Conservation (phyloP, 2,329 filamentous ascomycete species). For the Aureobasidium lini region DNA sequence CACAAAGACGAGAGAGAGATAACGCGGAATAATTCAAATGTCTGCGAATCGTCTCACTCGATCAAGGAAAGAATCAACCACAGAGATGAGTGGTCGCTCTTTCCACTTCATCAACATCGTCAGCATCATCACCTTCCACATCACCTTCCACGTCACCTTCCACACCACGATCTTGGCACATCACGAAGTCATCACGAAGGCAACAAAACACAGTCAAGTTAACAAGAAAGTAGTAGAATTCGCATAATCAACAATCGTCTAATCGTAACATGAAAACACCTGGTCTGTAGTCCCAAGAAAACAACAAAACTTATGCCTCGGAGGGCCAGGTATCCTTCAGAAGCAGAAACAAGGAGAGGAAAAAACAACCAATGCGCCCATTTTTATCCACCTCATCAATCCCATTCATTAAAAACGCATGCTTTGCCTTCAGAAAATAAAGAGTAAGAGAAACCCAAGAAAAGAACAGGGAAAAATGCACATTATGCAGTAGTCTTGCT, state of each 20-base stretch:
- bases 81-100: slow-evolving; percentile 45
- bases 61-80: no score
- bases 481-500: neutral
- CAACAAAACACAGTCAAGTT: neutral
- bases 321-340: neutral
- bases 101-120: neutral
- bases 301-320: neutral
- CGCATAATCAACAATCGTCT: slow-evolving; percentile 6
- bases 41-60: no score
- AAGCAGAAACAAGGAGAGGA: neutral
- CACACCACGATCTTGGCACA: neutral
- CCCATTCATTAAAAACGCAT: neutral
- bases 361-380: neutral
- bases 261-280: neutral
- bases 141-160: neutral
- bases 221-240: neutral
- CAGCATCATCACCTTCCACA: neutral
- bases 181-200: neutral
- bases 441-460: neutral
- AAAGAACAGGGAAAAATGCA: neutral
- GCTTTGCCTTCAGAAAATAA: neutral
- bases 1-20: no score
- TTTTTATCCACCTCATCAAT: slow-evolving; percentile 4
- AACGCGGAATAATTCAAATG: no score
- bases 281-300: neutral